A percentile compares a stretch with the other conserved stretches of the same genome.
Conservation (phyloP, 75 land plant species). For the Gnetum montanum region DNA sequence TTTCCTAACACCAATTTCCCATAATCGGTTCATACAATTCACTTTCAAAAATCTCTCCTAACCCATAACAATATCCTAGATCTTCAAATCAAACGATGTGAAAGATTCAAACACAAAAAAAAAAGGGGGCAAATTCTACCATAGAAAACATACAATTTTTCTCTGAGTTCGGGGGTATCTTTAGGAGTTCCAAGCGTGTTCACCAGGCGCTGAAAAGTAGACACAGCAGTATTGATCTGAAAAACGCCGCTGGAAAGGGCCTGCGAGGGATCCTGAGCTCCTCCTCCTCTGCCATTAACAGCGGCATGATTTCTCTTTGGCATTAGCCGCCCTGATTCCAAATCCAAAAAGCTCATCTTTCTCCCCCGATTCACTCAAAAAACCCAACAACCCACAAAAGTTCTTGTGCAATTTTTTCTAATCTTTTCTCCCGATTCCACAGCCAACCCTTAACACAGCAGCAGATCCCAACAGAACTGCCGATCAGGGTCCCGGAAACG, state of each 20-base stretch:
- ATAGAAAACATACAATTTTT: conserved; percentile 2
- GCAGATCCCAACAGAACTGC: no score
- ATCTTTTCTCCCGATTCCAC: no score
- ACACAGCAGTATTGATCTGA: conserved; percentile 74
- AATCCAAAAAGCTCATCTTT: conserved; percentile 76
- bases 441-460: no score
- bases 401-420: no score
- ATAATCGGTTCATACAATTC: no score
- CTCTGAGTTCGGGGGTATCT: conserved; percentile 57
- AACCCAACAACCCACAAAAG: background rate
- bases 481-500: no score
- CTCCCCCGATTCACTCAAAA: background rate
- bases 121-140: no score
- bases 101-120: no score
- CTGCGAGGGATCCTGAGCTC: conserved; percentile 51
- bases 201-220: conserved; percentile 60
- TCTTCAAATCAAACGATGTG: no score
- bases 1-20: no score
- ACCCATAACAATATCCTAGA: no score
- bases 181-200: conserved; percentile 70
- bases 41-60: no score
- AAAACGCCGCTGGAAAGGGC: conserved; percentile 66
- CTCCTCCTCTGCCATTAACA: conserved; percentile 5
- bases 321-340: conserved; percentile 31
- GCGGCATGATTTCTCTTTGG: conserved; percentile 6